Evolutionary conservation across 345 rosid species (phyloP).

Genomic region (Camelina sativa): DNA sequence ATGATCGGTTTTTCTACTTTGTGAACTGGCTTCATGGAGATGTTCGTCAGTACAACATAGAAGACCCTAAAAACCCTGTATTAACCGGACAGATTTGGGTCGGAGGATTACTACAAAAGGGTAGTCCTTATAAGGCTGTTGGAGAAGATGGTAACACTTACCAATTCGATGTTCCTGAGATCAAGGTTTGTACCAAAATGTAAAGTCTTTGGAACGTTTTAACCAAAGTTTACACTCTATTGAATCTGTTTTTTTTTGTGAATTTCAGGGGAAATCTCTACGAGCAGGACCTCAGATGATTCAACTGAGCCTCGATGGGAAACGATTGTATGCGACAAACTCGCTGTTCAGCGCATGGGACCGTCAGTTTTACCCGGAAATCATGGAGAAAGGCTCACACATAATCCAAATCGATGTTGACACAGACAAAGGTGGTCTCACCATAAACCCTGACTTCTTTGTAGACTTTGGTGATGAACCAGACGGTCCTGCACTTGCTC

Average conservation of each 20-base stretch:
- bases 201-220: background rate
- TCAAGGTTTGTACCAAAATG: slow-evolving; percentile 57
- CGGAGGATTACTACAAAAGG: slow-evolving; percentile 70
- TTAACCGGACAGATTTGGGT: slow-evolving; percentile 79
- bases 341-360: slow-evolving; percentile 88
- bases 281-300: slow-evolving; percentile 95
- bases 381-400: slow-evolving; percentile 81
- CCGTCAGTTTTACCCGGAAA: slow-evolving; percentile 74
- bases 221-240: background rate
- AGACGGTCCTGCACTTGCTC: slow-evolving; percentile 83
- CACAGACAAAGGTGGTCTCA: slow-evolving; percentile 72
- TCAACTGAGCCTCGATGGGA: slow-evolving; percentile 86
- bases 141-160: slow-evolving; percentile 62
- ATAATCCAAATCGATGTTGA: slow-evolving; percentile 82
- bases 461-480: slow-evolving; percentile 87
- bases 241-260: background rate
- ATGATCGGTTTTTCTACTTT: slow-evolving; percentile 82
- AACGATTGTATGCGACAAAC: slow-evolving; percentile 83
- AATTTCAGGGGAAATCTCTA: slow-evolving; percentile 59
- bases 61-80: slow-evolving; percentile 69
- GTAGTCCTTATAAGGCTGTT: slow-evolving; percentile 61
- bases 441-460: slow-evolving; percentile 67
- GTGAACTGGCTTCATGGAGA: slow-evolving; percentile 94
- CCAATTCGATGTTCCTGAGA: slow-evolving; percentile 70
- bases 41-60: slow-evolving; percentile 82